Base-by-base conservation (phyloP, 176 grass and related monocot genomes). In the Carex kokanica region DNA sequence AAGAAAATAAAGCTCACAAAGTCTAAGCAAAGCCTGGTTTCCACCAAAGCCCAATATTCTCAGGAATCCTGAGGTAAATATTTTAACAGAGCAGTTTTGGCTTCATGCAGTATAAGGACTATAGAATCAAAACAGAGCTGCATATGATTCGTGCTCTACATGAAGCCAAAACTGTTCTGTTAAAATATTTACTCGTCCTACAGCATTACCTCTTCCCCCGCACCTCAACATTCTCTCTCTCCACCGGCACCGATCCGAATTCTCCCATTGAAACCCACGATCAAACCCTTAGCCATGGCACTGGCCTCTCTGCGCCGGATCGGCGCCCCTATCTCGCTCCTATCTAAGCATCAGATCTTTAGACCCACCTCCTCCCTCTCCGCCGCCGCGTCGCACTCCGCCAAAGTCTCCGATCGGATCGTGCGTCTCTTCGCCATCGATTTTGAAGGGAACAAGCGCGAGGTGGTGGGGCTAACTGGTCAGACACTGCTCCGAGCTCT, bases 401-500 rank as follows among this genome's bases (percentile, higher is more conserved):
- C 88, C 38, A 99, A 99, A 91, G 93, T 99, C 71, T 81, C 93
- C 64, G 93, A 99, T 79, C 96, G 96, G 84, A 99, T 99, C 88
- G 93, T 99, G 83, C 91, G 88, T 57, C 64, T 99, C 17, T 89
- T 87, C 88, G 88, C 96, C 77, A 86, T 99, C 84, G 96, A 99
- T 29, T 85, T 84, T 2, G 86, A 95, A 40, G 91, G 91, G 17
- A 89, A 10, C 38, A 90, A 89, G 83, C 93, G 78, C 21, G 91
- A 95, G 80, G 83, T 99, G 0, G 84, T 99, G 49, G 93, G 93
- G 9, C 88, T 95, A 54, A 58, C 91, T 2, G 93, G 96, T 0
- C 91, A 95, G 85, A 99, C 93, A n/a, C 64, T 99, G 27, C 96
- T 99, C 71, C 91, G 88, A 55, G 96, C 89, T 27, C 88, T 99